Percentiles rank a stretch among this genome's conserved stretches.
phyloP scores from a whole-genome alignment of 2,329 filamentous ascomycete species.

The Aspergillus sp. region DNA sequence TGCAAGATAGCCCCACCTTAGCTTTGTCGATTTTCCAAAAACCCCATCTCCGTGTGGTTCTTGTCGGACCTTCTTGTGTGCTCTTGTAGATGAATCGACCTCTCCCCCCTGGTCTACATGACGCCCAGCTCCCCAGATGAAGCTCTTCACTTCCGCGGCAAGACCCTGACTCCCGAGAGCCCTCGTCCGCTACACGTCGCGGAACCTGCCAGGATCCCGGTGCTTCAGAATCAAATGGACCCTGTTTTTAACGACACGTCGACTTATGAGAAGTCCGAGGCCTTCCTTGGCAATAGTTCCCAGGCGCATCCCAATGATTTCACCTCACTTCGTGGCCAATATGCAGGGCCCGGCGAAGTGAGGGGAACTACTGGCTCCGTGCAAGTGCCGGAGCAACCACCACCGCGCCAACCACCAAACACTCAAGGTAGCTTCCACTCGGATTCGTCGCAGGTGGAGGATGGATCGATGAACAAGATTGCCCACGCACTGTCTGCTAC shows the following conservation, averaged over 20 bases:
- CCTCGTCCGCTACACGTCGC: constrained; percentile 70
- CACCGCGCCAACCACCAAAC: constrained; percentile 14
- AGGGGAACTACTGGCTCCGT: constrained; percentile 17
- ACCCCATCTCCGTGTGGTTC: constrained; percentile 23
- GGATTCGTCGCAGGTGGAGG: constrained; percentile 27
- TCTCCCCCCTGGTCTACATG: constrained; percentile 52
- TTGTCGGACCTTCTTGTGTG: constrained; percentile 13
- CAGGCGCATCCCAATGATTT: constrained; percentile 14
- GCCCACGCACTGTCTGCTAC: constrained; percentile 28
- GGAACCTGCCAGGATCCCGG: constrained; percentile 68
- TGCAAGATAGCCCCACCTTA: constrained; percentile 41
- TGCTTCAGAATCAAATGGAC: constrained; percentile 72
- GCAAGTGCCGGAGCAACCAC: constrained; percentile 23
- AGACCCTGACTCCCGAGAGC: constrained; percentile 68
- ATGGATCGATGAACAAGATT: constrained; percentile 30
- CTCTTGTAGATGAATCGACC: constrained; percentile 45
- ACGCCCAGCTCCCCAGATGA: constrained; percentile 53
- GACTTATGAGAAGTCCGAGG: constrained; percentile 53
- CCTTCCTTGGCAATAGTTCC: constrained; percentile 23
- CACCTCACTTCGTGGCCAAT: constrained; percentile 12
- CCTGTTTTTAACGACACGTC: constrained; percentile 69
- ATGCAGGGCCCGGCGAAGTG: constrained; percentile 19
- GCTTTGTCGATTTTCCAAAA: constrained; percentile 37
- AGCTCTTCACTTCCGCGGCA: constrained; percentile 62
- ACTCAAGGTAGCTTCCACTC: constrained; percentile 37